Evolutionary conservation across 257 asterid genomes (phyloP), one percentile per base, ranked within the genome.

Genomic region (Gentiana dahurica): DNA sequence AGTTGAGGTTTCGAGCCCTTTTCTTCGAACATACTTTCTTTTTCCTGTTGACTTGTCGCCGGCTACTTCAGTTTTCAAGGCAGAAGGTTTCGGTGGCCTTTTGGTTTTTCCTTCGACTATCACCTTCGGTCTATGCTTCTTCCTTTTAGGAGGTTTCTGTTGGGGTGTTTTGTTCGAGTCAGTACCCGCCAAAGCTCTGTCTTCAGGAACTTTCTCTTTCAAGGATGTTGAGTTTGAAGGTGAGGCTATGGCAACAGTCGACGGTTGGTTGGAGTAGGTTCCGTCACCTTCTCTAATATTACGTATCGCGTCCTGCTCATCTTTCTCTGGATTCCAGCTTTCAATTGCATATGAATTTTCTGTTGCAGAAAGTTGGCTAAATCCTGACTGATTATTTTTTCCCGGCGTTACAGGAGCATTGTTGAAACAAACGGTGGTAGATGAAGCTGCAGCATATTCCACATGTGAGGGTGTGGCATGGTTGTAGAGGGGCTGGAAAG

Each of bases 61-160:
- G 4, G 81, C 67, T 11, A 68, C 57, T 55, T 65, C 68, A 58
- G 63, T 59, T 68, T 36, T 59, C 1, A 59, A 55, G 53, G 79
- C 57, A 32, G 74, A 68, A 62, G 86, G 59, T 71, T 75, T 87
- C 6, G 81, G 85, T 12, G 74, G 62, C 69, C 81, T 73, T 69
- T 79, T 85, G 61, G 81, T 74, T 75, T 91, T 79, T 66, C 81
- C 85, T 80, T 87, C 97, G 36, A 66, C 74, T 4, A 88, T 75
- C 46, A 92, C 98, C 77, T 92, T 92, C 1, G 98, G 97, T 52
- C 93, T 72, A 74, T 83, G 93, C 72, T 92, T 92, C 65, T 77
- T 81, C 70, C 95, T 83, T 72, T 68, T 88, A 49, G 85, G 93
- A 43, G 86, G 46, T 66, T 72, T 88, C 45, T 56, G 79, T 53